Conservation (phyloP, 345 rosid species). For the Moringa oleifera region DNA sequence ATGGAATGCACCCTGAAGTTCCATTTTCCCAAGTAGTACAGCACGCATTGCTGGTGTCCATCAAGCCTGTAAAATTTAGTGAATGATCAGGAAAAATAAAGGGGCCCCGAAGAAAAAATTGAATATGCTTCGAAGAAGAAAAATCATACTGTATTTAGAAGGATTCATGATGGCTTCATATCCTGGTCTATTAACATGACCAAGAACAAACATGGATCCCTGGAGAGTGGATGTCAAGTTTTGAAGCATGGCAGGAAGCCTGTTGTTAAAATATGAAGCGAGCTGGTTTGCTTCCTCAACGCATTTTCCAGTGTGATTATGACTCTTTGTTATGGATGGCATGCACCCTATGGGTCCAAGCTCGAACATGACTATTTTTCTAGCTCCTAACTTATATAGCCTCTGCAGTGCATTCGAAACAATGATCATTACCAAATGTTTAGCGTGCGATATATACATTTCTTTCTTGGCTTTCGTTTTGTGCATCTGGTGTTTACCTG, state of each 20-base stretch:
- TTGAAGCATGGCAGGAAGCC: slow-evolving; percentile 22
- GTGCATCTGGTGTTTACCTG: too few relatives aligned
- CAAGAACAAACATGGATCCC: slow-evolving; percentile 24
- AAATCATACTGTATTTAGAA: slow-evolving; percentile 26
- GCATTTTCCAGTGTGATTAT: slow-evolving; percentile 23
- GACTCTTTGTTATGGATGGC: slow-evolving; percentile 24
- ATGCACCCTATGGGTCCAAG: slow-evolving; percentile 49
- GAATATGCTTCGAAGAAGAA: too few relatives aligned
- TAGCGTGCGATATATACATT: too few relatives aligned
- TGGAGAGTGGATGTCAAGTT: slow-evolving; percentile 26
- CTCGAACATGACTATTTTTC: slow-evolving; percentile 37
- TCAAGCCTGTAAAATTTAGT: slow-evolving; percentile 18
- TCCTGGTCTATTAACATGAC: slow-evolving; percentile 19
- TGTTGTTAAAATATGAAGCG: slow-evolving; percentile 21
- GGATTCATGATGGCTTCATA: slow-evolving; percentile 36
- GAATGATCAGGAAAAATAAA: too few relatives aligned
- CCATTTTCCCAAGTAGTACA: slow-evolving; percentile 41
- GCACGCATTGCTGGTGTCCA: slow-evolving; percentile 38
- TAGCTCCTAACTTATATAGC: slow-evolving; percentile 30
- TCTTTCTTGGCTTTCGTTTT: too few relatives aligned
- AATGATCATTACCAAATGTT: too few relatives aligned
- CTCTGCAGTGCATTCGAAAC: too few relatives aligned
- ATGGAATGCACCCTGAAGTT: slow-evolving; percentile 34
- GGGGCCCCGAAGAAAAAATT: too few relatives aligned
- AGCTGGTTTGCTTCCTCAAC: slow-evolving; percentile 26